A percentile compares a stretch with the other conserved stretches of the same genome.
Conservation (phyloP, 2,329 filamentous ascomycete genomes). For the Beauveria caledonica region DNA sequence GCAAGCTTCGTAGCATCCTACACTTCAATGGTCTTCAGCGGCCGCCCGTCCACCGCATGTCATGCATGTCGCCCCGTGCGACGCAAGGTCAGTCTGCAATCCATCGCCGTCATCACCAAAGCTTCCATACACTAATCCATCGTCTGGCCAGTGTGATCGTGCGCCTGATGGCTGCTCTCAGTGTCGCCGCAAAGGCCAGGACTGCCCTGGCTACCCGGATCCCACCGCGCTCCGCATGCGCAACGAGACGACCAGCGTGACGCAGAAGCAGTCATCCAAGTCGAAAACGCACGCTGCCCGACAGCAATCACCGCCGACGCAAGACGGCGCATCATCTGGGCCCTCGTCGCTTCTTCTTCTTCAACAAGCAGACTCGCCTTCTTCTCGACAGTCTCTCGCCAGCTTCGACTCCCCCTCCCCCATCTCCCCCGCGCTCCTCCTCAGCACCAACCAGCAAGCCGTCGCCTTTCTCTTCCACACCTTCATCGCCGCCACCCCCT, state of each 20-base stretch:
- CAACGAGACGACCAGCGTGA: constrained; percentile 19
- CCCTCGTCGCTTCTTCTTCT: not conserved
- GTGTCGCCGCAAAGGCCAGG: constrained; percentile 20
- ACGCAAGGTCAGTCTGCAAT: constrained; percentile 16
- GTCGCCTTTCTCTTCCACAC: constrained; percentile 19
- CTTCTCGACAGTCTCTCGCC: not conserved
- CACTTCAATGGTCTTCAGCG: constrained; percentile 21
- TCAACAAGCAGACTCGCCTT: not conserved
- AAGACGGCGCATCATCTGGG: not conserved
- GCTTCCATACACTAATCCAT: not conserved
- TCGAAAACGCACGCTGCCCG: constrained; percentile 11
- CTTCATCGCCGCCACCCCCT: constrained; percentile 20
- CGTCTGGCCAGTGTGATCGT: constrained; percentile 18
- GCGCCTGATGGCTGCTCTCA: constrained; percentile 19
- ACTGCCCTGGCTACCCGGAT: constrained; percentile 20
- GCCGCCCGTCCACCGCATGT: constrained; percentile 21
- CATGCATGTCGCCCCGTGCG: constrained; percentile 20
- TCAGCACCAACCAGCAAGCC: constrained; percentile 8
- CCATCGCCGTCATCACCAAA: not conserved
- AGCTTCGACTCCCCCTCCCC: not conserved
- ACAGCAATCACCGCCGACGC: not conserved
- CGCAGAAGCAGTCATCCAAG: not conserved
- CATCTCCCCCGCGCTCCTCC: not conserved
- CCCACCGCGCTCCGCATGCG: constrained; percentile 17
- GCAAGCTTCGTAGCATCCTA: not conserved